A percentile compares a stretch with the other conserved stretches of the same genome.
Conservation (phyloP, 257 asterid species). For the Galeopsis tetrahit region DNA sequence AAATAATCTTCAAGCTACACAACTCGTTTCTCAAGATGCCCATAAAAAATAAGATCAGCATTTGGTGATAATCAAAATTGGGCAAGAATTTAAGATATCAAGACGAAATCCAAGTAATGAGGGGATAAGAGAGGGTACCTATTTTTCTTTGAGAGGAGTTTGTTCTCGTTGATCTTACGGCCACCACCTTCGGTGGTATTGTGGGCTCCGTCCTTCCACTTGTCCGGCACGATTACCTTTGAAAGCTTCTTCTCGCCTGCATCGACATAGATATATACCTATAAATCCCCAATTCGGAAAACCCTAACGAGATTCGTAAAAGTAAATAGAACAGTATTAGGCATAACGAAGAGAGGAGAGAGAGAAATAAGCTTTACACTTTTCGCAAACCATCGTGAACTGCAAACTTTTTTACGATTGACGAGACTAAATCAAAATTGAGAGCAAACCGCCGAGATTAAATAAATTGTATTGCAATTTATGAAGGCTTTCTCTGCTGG, state of each 20-base stretch:
- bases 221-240: constrained; percentile 96
- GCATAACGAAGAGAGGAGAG: not conserved
- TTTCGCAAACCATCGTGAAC: constrained; percentile 77
- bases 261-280: not conserved
- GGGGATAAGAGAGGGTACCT: constrained; percentile 45
- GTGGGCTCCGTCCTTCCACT: constrained; percentile 95
- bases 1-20: not conserved
- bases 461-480: not conserved
- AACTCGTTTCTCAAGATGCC: not conserved
- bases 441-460: not conserved
- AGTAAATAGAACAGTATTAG: not conserved
- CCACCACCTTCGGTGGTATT: constrained; percentile 95
- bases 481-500: no score
- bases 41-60: not conserved
- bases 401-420: constrained; percentile 17
- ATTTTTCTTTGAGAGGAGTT: constrained; percentile 87
- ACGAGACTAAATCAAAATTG: constrained; percentile 10
- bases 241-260: constrained; percentile 94
- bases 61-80: not conserved
- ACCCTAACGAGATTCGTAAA: constrained; percentile 42
- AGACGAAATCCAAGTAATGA: not conserved
- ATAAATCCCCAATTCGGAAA: constrained; percentile 39
- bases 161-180: constrained; percentile 98
- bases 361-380: constrained; percentile 51
- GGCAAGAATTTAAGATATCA: not conserved